phyloP scores from a whole-genome alignment of 1,284 basidiomycete genomes.

The Malassezia cuniculi region DNA sequence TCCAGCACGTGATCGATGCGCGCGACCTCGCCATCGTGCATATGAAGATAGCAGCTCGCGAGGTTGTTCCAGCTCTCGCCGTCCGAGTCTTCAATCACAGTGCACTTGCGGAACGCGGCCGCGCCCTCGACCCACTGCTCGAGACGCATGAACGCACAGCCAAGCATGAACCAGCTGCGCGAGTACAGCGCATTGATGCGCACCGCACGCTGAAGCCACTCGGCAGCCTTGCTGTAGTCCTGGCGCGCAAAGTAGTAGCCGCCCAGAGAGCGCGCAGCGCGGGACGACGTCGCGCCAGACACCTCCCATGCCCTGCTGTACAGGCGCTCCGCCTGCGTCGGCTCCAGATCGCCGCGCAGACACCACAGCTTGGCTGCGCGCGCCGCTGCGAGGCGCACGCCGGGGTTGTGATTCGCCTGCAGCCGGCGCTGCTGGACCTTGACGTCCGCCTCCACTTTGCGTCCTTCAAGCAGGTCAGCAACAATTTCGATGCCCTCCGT shows the following conservation, averaged over 20 bases:
- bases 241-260: constrained; percentile 63
- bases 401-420: constrained; percentile 46
- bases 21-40: constrained; percentile 21
- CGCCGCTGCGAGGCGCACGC: constrained; percentile 53
- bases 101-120: constrained; percentile 71
- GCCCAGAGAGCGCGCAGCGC: constrained; percentile 81
- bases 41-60: constrained; percentile 71
- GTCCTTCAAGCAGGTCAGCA: constrained; percentile 31
- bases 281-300: constrained; percentile 64
- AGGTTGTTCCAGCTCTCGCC: constrained; percentile 97
- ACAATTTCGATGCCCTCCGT: constrained; percentile 36
- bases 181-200: constrained; percentile 74
- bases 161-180: constrained; percentile 90
- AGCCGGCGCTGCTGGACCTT: constrained; percentile 17
- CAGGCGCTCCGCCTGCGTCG: constrained; percentile 54
- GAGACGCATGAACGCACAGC: constrained; percentile 68
- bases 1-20: constrained; percentile 15
- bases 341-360: constrained; percentile 78
- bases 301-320: constrained; percentile 75
- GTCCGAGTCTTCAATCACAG: constrained; percentile 84
- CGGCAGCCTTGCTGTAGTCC: constrained; percentile 57
- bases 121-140: constrained; percentile 65
- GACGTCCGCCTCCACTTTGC: constrained; percentile 35
- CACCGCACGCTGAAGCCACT: constrained; percentile 57
- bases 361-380: constrained; percentile 90